These are phyloP conservation scores for Pythium dissimile DNA, from an alignment of 352 stramenopile genomes.

Conservation along the genomic window DNA sequence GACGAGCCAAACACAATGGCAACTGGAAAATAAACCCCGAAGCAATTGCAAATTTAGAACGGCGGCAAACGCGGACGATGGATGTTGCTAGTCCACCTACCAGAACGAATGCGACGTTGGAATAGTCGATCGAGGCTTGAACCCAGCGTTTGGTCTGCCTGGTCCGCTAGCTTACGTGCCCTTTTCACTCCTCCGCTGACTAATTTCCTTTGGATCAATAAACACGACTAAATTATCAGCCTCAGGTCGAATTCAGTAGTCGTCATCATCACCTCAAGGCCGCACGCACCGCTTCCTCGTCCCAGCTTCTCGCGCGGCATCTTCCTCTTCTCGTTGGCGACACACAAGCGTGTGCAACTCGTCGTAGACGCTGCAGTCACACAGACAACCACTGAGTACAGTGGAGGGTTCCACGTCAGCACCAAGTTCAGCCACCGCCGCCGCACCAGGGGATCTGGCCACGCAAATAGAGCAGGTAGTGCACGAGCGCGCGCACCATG, in stretches of 20 bases:
- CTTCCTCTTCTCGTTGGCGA: constrained; percentile 20
- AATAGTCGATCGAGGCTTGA: constrained; percentile 35
- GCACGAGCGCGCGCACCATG: constrained; percentile 36
- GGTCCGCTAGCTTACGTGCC: constrained; percentile 42
- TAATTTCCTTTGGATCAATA: constrained; percentile 16
- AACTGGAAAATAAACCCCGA: constrained; percentile 27
- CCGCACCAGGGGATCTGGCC: constrained; percentile 61
- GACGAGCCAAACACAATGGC: constrained; percentile 57
- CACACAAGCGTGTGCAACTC: constrained; percentile 33
- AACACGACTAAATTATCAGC: background rate
- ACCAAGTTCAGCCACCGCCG: too few species aligned
- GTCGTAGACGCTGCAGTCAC: constrained; percentile 38
- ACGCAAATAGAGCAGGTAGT: constrained; percentile 64
- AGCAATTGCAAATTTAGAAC: background rate
- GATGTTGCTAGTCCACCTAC: too few species aligned
- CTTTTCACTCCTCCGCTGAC: constrained; percentile 38
- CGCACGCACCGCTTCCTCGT: constrained; percentile 6
- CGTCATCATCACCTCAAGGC: background rate
- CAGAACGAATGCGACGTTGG: constrained; percentile 11
- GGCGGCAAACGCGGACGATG: background rate
- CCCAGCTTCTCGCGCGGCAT: background rate
- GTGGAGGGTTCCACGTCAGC: too few species aligned
- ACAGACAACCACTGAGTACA: too few species aligned
- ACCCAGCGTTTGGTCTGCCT: constrained; percentile 28
- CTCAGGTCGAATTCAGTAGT: too few species aligned